phyloP scores from a whole-genome alignment of 2,329 filamentous ascomycete genomes.

The Fusarium sp. region DNA sequence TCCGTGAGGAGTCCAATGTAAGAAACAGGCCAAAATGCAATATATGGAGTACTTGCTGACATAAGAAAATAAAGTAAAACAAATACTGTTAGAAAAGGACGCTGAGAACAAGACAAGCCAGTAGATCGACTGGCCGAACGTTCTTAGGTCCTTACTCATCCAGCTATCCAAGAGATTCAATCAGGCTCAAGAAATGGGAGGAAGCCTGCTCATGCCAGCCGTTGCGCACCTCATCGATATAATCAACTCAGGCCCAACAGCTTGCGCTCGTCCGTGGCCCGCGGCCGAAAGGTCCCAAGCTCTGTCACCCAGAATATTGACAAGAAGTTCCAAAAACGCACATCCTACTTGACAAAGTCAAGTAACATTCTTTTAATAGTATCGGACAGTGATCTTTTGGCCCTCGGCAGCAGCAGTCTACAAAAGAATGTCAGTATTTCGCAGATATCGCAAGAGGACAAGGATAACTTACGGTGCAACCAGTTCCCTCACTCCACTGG shows the following conservation, averaged over 20 bases:
- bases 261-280: conserved; percentile 31
- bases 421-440: conserved; percentile 27
- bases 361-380: conserved; percentile 47
- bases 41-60: conserved; percentile 36
- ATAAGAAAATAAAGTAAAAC: conserved; percentile 28
- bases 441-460: background rate
- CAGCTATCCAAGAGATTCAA: conserved; percentile 35
- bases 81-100: conserved; percentile 25
- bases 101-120: conserved; percentile 29
- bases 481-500: conserved; percentile 66
- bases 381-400: conserved; percentile 55
- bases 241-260: conserved; percentile 19
- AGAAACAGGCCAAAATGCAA: conserved; percentile 27
- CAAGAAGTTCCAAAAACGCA: conserved; percentile 48
- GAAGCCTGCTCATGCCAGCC: conserved; percentile 22
- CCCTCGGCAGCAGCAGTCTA: conserved; percentile 56
- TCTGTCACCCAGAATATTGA: conserved; percentile 46
- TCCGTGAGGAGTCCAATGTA: conserved; percentile 21
- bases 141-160: conserved; percentile 28
- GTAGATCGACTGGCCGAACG: conserved; percentile 25
- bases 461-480: conserved; percentile 79
- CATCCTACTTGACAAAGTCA: conserved; percentile 25
- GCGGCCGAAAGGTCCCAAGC: conserved; percentile 33
- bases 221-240: conserved; percentile 7
- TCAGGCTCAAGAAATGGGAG: conserved; percentile 32